These are phyloP conservation scores for Fraxinus paxiana DNA, from an alignment of 305 asterid species.

Conservation along the genomic window DNA sequence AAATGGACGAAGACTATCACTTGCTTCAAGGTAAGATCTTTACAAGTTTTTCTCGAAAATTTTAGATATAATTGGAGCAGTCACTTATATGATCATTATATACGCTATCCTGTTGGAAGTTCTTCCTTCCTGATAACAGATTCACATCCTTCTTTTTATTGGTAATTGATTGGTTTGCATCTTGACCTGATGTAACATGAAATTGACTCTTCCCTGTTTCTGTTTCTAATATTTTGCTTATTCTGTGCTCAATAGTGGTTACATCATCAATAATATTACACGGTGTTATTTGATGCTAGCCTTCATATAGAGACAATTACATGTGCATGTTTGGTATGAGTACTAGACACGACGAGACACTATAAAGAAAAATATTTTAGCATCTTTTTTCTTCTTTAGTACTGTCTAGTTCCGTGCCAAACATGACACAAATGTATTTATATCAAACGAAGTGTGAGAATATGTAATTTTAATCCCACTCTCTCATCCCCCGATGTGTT, in stretches of 20 bases:
- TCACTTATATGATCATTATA: background rate
- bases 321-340: background rate
- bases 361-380: background rate
- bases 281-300: background rate
- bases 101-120: background rate
- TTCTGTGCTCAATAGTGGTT: background rate
- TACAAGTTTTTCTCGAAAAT: background rate
- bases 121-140: background rate
- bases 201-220: background rate
- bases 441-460: background rate
- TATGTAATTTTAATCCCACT: background rate
- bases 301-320: background rate
- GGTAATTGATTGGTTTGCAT: background rate
- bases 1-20: conserved; percentile 55
- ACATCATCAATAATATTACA: background rate
- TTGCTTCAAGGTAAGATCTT: conserved; percentile 58
- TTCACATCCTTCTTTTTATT: background rate
- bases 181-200: background rate
- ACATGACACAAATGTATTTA: background rate
- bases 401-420: background rate
- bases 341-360: background rate
- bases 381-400: background rate
- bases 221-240: background rate
- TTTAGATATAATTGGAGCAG: background rate
- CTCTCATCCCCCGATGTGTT: background rate